phyloP scores from a whole-genome alignment of 768 basidiomycete genomes.

The Boletus eberwhitei region DNA sequence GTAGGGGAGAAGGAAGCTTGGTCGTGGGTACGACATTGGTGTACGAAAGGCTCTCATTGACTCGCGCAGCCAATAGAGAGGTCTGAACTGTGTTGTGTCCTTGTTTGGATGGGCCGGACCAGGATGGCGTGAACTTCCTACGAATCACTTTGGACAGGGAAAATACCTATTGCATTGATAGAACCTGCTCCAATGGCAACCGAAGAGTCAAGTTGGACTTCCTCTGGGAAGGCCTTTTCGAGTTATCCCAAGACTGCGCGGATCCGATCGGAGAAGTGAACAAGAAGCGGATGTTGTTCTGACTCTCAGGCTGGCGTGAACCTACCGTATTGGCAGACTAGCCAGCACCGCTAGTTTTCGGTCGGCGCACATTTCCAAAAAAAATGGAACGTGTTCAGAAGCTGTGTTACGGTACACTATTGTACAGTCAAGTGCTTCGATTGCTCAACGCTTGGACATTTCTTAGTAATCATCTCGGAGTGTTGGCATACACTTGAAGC shows the following conservation, averaged over 20 bases:
- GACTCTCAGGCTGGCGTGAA: slow-evolving; percentile 24
- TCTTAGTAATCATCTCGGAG: too few species aligned
- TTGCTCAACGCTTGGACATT: background rate
- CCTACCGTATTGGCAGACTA: too few species aligned
- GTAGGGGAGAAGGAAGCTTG: background rate
- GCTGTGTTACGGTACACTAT: too few species aligned
- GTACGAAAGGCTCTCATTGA: background rate
- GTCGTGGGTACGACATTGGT: slow-evolving; percentile 9
- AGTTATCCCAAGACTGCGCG: slow-evolving; percentile 29
- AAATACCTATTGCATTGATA: too few species aligned
- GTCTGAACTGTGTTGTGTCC: too few species aligned
- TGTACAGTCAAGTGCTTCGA: too few species aligned
- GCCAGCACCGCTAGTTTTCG: too few species aligned
- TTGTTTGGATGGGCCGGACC: background rate
- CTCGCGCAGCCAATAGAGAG: too few species aligned
- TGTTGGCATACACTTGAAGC: background rate
- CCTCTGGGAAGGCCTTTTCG: slow-evolving; percentile 34
- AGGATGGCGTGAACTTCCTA: background rate
- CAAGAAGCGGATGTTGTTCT: slow-evolving; percentile 29
- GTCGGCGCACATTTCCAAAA: too few species aligned
- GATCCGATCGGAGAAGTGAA: slow-evolving; percentile 42
- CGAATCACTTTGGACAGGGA: background rate
- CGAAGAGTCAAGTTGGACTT: slow-evolving; percentile 28
- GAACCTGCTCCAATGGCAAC: slow-evolving; percentile 38
- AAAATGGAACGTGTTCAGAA: too few species aligned